Evolutionary conservation across 257 asterid genomes (phyloP), one percentile per base, ranked within the genome.

Genomic region (Verbascum thapsus): DNA sequence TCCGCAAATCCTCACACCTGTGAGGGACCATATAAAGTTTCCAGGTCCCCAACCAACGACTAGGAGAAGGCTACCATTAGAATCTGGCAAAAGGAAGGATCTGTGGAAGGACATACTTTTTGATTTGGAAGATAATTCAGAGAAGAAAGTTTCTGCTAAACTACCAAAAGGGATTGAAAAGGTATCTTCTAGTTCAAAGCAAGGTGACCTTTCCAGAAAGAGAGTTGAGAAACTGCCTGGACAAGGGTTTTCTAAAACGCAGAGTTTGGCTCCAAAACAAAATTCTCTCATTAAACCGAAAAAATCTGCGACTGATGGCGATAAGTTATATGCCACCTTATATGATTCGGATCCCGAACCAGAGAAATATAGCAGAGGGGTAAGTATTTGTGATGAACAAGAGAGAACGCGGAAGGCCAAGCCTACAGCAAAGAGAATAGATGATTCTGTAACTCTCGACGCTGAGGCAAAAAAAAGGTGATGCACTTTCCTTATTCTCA

Each of bases 21-120:
- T 19, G 10, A 77, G 96, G 75, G 20, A 82, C 75, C 99, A 90
- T 77, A 54, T 94, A 61, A 79, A 61, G 77, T 94, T 94, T 70
- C 99, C 97, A 4, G 87, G 69, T 61, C 67, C 56, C 23, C 79
- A 64, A 61, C 63, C 6, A 41, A 71, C 26, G 74, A 70, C 30
- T 42, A 66, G 65, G 79, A 63, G 53, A 56, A 67, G 43, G 19
- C 61, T 43, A 53, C 64, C 63, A 22, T 13, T 53, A 10, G 84
- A 77, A 39, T 12, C 67, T 38, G 59, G 67, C 16, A 55, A 57
- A 58, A 62, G 48, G 64, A 76, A 72, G 52, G 65, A 64, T 44
- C 26, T 54, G 61, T 38, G 52, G 30, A 64, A 62, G 58, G 68
- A 34, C 37, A 66, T 70, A 58, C 42, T 63, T 72, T 26, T 41